Evolutionary conservation across 2,329 filamentous ascomycete genomes (phyloP).

Genomic region (Pyrenophora seminiperda): DNA sequence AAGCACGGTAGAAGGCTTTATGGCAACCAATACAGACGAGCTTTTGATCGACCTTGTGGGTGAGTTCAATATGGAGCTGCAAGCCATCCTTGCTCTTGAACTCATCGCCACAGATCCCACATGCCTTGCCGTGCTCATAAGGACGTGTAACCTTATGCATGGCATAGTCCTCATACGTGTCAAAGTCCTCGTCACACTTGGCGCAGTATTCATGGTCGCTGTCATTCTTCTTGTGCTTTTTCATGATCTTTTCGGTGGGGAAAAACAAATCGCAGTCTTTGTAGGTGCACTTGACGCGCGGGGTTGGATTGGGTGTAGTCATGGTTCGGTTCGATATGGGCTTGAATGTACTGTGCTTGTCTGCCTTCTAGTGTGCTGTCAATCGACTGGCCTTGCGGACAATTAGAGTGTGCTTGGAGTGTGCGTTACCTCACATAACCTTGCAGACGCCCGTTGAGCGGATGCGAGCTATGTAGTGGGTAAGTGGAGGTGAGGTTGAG

Average conservation of each 20-base stretch:
- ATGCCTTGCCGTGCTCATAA: constrained; percentile 56
- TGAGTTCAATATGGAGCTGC: constrained; percentile 57
- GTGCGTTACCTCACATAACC: too few species aligned
- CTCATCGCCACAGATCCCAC: constrained; percentile 62
- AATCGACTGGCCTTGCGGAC: too few species aligned
- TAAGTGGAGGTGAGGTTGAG: too few species aligned
- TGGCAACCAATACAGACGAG: constrained; percentile 61
- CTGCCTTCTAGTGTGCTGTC: too few species aligned
- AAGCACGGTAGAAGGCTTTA: constrained; percentile 54
- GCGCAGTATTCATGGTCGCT: constrained; percentile 54
- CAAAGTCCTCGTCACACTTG: constrained; percentile 54
- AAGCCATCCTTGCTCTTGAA: constrained; percentile 60
- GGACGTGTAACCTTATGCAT: constrained; percentile 53
- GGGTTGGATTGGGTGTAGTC: constrained; percentile 30
- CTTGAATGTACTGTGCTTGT: too few species aligned
- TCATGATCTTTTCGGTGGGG: constrained; percentile 53
- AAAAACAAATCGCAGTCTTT: constrained; percentile 55
- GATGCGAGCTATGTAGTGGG: too few species aligned
- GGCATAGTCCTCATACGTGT: constrained; percentile 51
- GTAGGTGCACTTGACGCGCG: constrained; percentile 51
- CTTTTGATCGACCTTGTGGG: constrained; percentile 56
- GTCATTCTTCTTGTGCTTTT: constrained; percentile 56
- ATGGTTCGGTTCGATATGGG: not conserved
- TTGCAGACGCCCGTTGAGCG: too few species aligned
- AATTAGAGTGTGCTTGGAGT: too few species aligned